A percentile compares a stretch with the other conserved stretches of the same genome.
These are phyloP conservation scores for Acacia concinna DNA, from an alignment of 331 rosid species.

Conservation along the genomic window DNA sequence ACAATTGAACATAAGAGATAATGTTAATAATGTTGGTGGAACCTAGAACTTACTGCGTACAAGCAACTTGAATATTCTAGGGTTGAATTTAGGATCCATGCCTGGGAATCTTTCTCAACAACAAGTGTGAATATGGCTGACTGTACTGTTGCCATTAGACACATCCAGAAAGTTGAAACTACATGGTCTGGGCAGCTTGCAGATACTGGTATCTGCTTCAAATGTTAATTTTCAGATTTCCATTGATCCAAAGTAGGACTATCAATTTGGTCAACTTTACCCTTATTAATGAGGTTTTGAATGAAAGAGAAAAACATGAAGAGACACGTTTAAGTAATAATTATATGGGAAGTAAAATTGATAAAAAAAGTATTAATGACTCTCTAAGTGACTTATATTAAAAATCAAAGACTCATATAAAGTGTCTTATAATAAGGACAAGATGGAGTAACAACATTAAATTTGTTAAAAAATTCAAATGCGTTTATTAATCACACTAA, in stretches of 20 bases:
- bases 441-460: too few species aligned
- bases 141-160: conserved; percentile 50
- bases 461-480: too few species aligned
- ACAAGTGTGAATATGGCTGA: conserved; percentile 47
- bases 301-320: too few species aligned
- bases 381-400: too few species aligned
- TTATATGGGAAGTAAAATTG: too few species aligned
- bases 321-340: too few species aligned
- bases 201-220: conserved; percentile 61
- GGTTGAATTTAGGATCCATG: conserved; percentile 51
- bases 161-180: conserved; percentile 60
- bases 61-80: conserved; percentile 53
- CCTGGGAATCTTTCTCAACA: conserved; percentile 36
- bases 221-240: background rate
- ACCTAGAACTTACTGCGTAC: conserved; percentile 55
- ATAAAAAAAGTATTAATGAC: too few species aligned
- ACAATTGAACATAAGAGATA: background rate
- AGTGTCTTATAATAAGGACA: too few species aligned
- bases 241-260: background rate
- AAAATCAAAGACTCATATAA: too few species aligned
- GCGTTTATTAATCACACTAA: too few species aligned
- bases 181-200: conserved; percentile 58
- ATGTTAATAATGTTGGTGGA: background rate
- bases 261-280: background rate
- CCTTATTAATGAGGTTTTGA: too few species aligned